phyloP scores from a whole-genome alignment of 495 filamentous ascomycete genomes.

The Lasiosphaeria miniovina region DNA sequence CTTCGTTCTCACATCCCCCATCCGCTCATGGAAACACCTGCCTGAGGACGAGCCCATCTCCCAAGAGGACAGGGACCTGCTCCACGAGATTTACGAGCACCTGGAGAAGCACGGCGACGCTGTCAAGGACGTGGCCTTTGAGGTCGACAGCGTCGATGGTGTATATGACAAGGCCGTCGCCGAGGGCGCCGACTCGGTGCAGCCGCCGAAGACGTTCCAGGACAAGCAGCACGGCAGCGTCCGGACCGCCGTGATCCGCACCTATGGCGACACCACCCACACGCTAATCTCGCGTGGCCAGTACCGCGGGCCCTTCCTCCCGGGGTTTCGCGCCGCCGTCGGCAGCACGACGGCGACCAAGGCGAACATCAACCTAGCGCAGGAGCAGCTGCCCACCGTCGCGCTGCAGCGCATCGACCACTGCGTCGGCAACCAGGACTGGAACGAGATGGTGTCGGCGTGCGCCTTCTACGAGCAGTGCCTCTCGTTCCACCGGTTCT shows the following conservation, averaged over 20 bases:
- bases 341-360: no score
- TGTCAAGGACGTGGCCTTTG: slow-evolving; percentile 88
- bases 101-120: slow-evolving; percentile 81
- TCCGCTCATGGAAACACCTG: slow-evolving; percentile 58
- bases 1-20: slow-evolving; percentile 80
- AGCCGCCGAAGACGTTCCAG: slow-evolving; percentile 47
- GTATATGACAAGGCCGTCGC: slow-evolving; percentile 68
- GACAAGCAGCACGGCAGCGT: slow-evolving; percentile 58
- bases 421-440: slow-evolving; percentile 92
- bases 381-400: slow-evolving; percentile 53
- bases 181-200: slow-evolving; percentile 65
- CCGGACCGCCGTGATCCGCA: slow-evolving; percentile 69
- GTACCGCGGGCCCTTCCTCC: slow-evolving; percentile 75
- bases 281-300: slow-evolving; percentile 67
- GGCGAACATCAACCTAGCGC: slow-evolving; percentile 17
- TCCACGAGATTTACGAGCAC: slow-evolving; percentile 71
- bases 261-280: slow-evolving; percentile 90
- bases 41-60: slow-evolving; percentile 50
- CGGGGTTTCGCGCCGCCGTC: slow-evolving; percentile 63
- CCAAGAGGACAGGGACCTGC: slow-evolving; percentile 50
- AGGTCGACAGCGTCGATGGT: slow-evolving; percentile 77
- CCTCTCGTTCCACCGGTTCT: slow-evolving; percentile 93
- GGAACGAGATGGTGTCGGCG: slow-evolving; percentile 78
- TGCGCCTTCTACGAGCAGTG: slow-evolving; percentile 87
- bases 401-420: slow-evolving; percentile 75